phyloP scores from a whole-genome alignment of 306 rosid genomes.

The Canavalia ensiformis region DNA sequence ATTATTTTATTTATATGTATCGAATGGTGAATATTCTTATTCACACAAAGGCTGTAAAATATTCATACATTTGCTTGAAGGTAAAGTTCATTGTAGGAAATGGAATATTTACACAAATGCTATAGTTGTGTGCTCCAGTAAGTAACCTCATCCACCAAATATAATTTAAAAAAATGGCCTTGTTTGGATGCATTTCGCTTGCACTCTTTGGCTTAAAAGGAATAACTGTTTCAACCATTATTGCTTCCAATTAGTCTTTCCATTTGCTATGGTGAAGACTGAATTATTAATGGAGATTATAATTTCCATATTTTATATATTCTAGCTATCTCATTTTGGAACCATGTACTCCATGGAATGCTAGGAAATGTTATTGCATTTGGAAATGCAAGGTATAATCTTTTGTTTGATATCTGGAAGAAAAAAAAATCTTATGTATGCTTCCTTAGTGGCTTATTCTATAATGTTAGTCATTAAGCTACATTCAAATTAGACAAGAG shows the following conservation, averaged over 20 bases:
- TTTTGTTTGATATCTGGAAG: conserved; percentile 25
- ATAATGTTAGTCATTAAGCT: conserved; percentile 16
- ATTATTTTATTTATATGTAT: not conserved
- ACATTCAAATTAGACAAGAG: conserved; percentile 9
- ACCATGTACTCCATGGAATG: conserved; percentile 5
- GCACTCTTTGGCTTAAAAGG: conserved; percentile 16
- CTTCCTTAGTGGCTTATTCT: conserved; percentile 27
- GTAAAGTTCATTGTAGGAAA: not conserved
- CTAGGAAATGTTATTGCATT: conserved; percentile 34
- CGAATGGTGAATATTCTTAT: conserved; percentile 31
- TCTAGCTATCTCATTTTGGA: conserved; percentile 9
- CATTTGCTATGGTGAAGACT: not conserved
- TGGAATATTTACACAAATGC: not conserved
- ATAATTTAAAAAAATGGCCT: not conserved
- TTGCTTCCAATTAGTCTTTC: not conserved
- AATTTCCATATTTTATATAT: conserved; percentile 4
- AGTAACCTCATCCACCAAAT: conserved; percentile 24
- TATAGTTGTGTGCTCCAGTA: not conserved
- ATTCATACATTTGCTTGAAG: conserved; percentile 18
- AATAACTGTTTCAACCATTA: not conserved
- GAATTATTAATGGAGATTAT: not conserved
- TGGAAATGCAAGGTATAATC: not conserved
- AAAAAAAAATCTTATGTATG: not conserved
- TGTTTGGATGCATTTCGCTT: conserved; percentile 4
- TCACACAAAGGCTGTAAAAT: not conserved